Conservation (phyloP, 371 early-diverging fungal species). For the Saksenaea oblongispora region DNA sequence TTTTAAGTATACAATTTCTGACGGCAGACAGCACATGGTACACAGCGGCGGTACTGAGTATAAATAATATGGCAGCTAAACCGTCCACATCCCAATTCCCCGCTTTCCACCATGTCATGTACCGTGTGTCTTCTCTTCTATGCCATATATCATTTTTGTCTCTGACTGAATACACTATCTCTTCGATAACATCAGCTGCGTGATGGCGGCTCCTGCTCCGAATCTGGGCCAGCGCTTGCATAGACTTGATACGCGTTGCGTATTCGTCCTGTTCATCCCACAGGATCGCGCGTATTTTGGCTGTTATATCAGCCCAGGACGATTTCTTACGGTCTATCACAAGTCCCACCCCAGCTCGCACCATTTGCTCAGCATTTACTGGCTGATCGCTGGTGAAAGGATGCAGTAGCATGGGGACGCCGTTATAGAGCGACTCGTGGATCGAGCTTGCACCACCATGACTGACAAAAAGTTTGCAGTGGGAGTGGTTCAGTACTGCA, state of each 20-base stretch:
- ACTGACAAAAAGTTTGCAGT: conserved; percentile 9
- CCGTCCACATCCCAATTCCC: background rate
- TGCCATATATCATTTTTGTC: background rate
- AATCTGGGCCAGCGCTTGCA: background rate
- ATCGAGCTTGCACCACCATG: conserved; percentile 14
- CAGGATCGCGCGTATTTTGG: background rate
- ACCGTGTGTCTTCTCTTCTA: background rate
- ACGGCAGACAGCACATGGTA: background rate
- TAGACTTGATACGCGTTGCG: background rate
- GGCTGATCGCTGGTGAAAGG: conserved; percentile 15
- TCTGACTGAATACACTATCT: background rate
- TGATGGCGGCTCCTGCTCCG: background rate
- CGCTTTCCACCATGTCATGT: background rate
- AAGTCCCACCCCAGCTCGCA: background rate
- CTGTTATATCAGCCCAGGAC: background rate
- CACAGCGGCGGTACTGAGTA: background rate
- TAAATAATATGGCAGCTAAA: background rate
- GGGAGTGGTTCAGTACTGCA: conserved; percentile 2
- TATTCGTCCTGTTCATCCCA: background rate
- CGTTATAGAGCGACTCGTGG: conserved; percentile 12
- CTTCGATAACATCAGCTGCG: background rate
- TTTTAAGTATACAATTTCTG: background rate
- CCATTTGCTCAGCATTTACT: conserved; percentile 1
- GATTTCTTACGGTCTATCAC: background rate
- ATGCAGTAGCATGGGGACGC: conserved; percentile 10